Evolutionary conservation across 2,329 filamentous ascomycete genomes (phyloP), one percentile per base, ranked within the genome.

Genomic region (Clonostachys rhizophaga): DNA sequence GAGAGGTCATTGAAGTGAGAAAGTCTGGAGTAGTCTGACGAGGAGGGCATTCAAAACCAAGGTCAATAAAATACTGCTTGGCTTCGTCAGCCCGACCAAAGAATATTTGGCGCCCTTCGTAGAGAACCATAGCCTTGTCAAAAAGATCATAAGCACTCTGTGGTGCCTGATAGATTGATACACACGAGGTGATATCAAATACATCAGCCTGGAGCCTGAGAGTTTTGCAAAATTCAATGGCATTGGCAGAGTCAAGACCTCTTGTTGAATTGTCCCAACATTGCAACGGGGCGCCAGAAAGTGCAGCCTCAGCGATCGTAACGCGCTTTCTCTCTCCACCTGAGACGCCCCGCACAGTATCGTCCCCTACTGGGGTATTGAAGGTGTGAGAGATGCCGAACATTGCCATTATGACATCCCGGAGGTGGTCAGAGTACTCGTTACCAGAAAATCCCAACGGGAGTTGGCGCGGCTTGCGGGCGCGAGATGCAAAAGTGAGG

Each of bases 11-110:
- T 16, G 83, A 85, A 2, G 84, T 89, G 43, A 89, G 64, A 67
- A 88, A 89, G 58, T 89, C 85, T n/a, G 84, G 81, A 0, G 81
- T 85, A 0, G 84, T 88, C 66, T 81, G 80, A 13, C 84, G 80
- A 3, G 79, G 64, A 4, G 84, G 82, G 57, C 83, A 84, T 34
- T 83, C 74, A 56, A 86, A 88, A 5, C 85, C 85, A 1, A 89
- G 71, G 54, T 80, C 69, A 53, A 83, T 62, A 52, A 89, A 89
- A 63, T 87, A 88, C 49, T 79, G 69, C 52, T 72, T 78, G 1
- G 84, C 85, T 6, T 74, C 68, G 20, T 75, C 70, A 7, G 81
- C 72, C 4, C 70, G 75, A 5, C 85, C 85, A 53, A 81, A 83
- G 68, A 72, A 83, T 61, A 83, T 83, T 58, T 83, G 79, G 36